Evolutionary conservation across 1,284 basidiomycete genomes (phyloP).

Genomic region (Thecaphora frezii): DNA sequence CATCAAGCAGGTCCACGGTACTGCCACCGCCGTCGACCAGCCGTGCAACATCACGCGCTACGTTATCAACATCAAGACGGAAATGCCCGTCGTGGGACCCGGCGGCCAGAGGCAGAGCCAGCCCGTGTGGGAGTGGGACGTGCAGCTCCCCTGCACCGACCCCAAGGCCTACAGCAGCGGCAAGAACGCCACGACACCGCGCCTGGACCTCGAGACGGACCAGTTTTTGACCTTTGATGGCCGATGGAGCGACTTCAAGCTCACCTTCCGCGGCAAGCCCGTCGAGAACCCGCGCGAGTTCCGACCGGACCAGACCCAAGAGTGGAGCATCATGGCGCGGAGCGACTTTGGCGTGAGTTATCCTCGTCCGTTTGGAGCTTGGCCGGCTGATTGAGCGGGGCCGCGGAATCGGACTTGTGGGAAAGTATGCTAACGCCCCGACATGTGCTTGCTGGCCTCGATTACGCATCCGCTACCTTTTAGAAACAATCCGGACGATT

Average conservation of each 20-base stretch:
- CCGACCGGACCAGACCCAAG: slow-evolving; percentile 23
- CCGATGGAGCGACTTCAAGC: slow-evolving; percentile 60
- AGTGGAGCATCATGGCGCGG: slow-evolving; percentile 49
- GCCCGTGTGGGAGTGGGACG: slow-evolving; percentile 61
- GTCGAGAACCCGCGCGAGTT: slow-evolving; percentile 40
- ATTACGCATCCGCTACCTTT: too few relatives aligned
- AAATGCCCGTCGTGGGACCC: slow-evolving; percentile 47
- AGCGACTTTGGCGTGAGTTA: slow-evolving; percentile 35
- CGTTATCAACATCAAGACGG: slow-evolving; percentile 61
- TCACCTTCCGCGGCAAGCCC: slow-evolving; percentile 61
- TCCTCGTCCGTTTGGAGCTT: too few relatives aligned
- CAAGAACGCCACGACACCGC: background rate
- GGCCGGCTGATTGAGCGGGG: too few relatives aligned
- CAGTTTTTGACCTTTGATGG: slow-evolving; percentile 46
- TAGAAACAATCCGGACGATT: slow-evolving; percentile 40
- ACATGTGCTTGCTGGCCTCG: too few relatives aligned
- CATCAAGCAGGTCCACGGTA: background rate
- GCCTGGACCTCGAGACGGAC: slow-evolving; percentile 5
- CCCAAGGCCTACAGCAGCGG: background rate
- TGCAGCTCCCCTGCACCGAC: slow-evolving; percentile 38
- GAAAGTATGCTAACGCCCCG: too few relatives aligned
- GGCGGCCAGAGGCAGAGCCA: slow-evolving; percentile 60
- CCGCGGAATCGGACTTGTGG: too few relatives aligned
- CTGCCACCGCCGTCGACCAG: too few relatives aligned
- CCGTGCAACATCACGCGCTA: slow-evolving; percentile 48